Evolutionary conservation across 805 yeast species (phyloP), one percentile per base, ranked within the genome.

Genomic region (Yamadazyma tumulicola): DNA sequence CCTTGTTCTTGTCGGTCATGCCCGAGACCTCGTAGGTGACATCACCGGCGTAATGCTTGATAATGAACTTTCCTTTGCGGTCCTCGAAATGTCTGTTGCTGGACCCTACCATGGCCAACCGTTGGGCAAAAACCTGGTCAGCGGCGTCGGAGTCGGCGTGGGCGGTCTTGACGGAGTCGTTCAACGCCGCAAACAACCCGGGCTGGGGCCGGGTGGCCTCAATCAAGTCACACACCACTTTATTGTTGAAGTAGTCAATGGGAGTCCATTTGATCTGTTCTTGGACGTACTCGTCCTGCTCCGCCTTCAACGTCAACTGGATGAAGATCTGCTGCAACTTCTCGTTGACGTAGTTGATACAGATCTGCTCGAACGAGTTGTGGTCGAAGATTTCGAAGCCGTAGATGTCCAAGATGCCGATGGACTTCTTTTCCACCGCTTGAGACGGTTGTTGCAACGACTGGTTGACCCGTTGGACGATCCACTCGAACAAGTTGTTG

Each of bases 231-330:
- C 97, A 93, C 19, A 93, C 98, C 47, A 93, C 82, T 62, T 91
- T 81, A 64, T 93, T 93, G 63, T 93, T 93, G 68, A 93, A 93
- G 61, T 88, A 93, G 44, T 93, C 85, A 52, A 93, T 93, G 15
- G 97, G 97, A 9, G 95, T 86, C 98, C 98, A 93, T 58, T 86
- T 75, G 57, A 93, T 93, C 61, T 87, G 85, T 61, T 93, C 99
- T 48, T 85, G 82, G 22, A 87, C 93, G 52, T 93, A 93, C 56
- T 93, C 97, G 46, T 93, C 98, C 67, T 93, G 98, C 64, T 93
- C 98, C 0, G 97, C 85, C 63, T 93, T 93, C 53, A 93, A 73
- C 2, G 98, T 93, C 53, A 93, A 73, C 59, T 93, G 95, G 57
- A 93, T 93, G 53, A 93, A 93, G 55, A 91, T 93, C 59, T 91